phyloP scores from a whole-genome alignment of 2,329 filamentous ascomycete species.

The Coleophoma cylindrospora region DNA sequence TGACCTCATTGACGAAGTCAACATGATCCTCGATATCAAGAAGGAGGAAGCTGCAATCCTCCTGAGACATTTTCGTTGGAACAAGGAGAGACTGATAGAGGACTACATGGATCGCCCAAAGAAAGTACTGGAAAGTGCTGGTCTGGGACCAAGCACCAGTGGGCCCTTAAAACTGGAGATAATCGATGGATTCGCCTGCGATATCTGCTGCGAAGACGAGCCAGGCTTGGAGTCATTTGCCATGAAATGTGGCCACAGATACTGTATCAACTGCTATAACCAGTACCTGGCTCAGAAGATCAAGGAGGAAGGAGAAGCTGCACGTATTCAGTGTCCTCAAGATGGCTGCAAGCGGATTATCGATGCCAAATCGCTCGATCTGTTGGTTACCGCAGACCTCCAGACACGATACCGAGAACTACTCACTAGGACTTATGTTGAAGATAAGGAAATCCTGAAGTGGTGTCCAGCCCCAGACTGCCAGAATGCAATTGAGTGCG shows the following conservation, averaged over 20 bases:
- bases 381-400: conserved; percentile 60
- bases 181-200: conserved; percentile 77
- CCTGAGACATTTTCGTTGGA: conserved; percentile 87
- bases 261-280: conserved; percentile 86
- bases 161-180: conserved; percentile 63
- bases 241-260: conserved; percentile 91
- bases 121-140: conserved; percentile 77
- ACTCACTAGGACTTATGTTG: conserved; percentile 90
- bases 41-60: conserved; percentile 89
- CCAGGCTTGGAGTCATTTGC: conserved; percentile 76
- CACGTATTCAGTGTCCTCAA: conserved; percentile 87
- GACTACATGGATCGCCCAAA: conserved; percentile 90
- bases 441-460: conserved; percentile 91
- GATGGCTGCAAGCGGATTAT: conserved; percentile 86
- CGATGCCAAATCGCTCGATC: conserved; percentile 79
- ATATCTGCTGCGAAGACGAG: conserved; percentile 93
- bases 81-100: conserved; percentile 91
- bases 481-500: conserved; percentile 85
- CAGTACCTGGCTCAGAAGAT: conserved; percentile 94
- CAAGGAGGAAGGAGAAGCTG: conserved; percentile 89
- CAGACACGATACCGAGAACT: conserved; percentile 71
- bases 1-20: conserved; percentile 82
- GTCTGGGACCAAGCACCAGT: conserved; percentile 63
- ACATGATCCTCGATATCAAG: conserved; percentile 82
- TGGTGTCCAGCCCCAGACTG: conserved; percentile 99